Evolutionary conservation across 1,284 basidiomycete genomes (phyloP).

Genomic region (Malassezia caprae): DNA sequence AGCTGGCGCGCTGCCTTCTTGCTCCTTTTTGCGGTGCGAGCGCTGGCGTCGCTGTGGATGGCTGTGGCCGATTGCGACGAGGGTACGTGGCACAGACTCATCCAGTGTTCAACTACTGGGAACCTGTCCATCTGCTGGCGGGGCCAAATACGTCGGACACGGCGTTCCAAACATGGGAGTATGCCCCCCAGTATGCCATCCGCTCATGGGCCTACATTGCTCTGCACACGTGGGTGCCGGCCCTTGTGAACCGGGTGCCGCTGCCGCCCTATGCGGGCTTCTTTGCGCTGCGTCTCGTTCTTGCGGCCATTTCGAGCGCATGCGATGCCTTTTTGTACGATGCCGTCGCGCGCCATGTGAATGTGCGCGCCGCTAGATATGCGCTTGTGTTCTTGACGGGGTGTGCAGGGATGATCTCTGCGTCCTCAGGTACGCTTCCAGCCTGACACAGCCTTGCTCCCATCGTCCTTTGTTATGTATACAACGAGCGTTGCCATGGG

Average conservation of each 20-base stretch:
- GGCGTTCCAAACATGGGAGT: constrained; percentile 91
- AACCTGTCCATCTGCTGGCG: constrained; percentile 72
- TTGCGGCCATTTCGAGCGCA: constrained; percentile 65
- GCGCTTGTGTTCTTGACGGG: constrained; percentile 72
- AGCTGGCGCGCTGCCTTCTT: constrained; percentile 6
- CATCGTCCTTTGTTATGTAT: constrained; percentile 92
- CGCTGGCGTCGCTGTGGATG: constrained; percentile 71
- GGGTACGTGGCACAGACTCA: constrained; percentile 10
- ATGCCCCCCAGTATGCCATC: constrained; percentile 77
- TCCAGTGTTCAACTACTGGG: constrained; percentile 81
- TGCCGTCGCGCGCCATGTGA: constrained; percentile 68
- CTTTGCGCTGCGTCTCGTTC: constrained; percentile 71
- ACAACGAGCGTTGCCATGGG: constrained; percentile 71
- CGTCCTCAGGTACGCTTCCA: constrained; percentile 52
- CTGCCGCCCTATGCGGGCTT: constrained; percentile 63
- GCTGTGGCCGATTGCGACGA: constrained; percentile 95
- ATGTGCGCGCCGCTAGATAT: constrained; percentile 81
- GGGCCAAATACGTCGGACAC: neutral
- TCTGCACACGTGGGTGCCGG: constrained; percentile 49
- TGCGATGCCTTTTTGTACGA: constrained; percentile 79
- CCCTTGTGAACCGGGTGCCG: constrained; percentile 2
- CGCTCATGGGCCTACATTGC: constrained; percentile 84
- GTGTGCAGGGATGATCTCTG: constrained; percentile 87
- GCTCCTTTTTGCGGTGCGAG: constrained; percentile 3
- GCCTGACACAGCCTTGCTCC: constrained; percentile 50